Conservation (phyloP, 2,329 filamentous ascomycete genomes). For the Fusarium subglutinans region DNA sequence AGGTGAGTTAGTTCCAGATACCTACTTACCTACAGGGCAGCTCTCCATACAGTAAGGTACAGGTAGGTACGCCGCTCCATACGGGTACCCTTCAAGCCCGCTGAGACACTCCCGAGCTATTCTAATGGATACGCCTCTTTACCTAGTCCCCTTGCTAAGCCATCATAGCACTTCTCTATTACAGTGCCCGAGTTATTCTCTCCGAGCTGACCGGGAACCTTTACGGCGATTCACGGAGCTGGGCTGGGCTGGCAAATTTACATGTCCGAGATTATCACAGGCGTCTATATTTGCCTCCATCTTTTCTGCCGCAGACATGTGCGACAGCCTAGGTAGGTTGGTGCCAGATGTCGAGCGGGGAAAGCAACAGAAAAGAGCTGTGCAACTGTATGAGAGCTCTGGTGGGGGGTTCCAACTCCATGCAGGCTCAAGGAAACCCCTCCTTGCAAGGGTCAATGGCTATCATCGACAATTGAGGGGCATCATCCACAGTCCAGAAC, state of each 20-base stretch:
- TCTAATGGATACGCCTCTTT: background rate
- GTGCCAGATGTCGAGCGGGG: constrained; percentile 23
- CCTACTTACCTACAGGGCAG: background rate
- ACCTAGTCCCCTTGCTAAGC: background rate
- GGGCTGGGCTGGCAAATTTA: constrained; percentile 13
- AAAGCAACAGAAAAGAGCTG: constrained; percentile 17
- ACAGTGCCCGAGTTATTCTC: background rate
- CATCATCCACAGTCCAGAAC: constrained; percentile 32
- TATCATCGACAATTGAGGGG: constrained; percentile 31
- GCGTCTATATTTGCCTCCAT: constrained; percentile 4
- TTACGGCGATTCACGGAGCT: constrained; percentile 4
- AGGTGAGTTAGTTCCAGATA: background rate
- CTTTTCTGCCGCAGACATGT: constrained; percentile 20
- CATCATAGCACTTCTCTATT: background rate
- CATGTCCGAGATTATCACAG: constrained; percentile 32
- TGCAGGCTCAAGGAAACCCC: constrained; percentile 19
- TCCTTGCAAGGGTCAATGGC: constrained; percentile 23
- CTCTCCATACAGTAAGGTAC: background rate
- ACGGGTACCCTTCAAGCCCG: constrained; percentile 1
- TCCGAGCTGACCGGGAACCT: constrained; percentile 15
- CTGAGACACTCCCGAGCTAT: constrained; percentile 9
- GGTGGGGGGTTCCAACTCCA: constrained; percentile 21
- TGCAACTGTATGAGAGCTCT: constrained; percentile 22
- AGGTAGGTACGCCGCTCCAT: background rate
- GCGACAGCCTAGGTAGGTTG: constrained; percentile 9